phyloP scores from a whole-genome alignment of 306 rosid species.

The Senna tora region DNA sequence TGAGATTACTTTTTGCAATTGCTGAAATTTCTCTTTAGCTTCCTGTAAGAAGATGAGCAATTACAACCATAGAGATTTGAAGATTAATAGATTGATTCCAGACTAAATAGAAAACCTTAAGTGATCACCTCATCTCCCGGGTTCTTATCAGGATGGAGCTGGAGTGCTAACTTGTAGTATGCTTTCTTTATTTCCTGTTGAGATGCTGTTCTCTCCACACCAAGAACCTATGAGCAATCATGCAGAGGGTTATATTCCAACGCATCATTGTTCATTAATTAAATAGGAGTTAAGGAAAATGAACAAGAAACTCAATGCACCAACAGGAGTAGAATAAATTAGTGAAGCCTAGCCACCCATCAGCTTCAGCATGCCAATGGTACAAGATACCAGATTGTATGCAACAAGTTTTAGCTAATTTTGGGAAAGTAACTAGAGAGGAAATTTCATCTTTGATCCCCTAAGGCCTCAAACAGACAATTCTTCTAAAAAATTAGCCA shows the following conservation, averaged over 20 bases:
- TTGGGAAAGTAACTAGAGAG: neutral
- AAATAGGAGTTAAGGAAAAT: neutral
- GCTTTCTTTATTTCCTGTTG: conserved; percentile 95
- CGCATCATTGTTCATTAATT: neutral
- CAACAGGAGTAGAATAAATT: neutral
- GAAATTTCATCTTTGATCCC: neutral
- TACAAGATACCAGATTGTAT: neutral
- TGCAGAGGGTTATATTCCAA: conserved; percentile 21
- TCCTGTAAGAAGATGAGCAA: conserved; percentile 49
- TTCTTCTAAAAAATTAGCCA: neutral
- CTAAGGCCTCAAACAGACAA: conserved; percentile 10
- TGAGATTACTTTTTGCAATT: conserved; percentile 84
- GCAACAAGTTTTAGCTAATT: neutral
- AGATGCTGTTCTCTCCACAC: conserved; percentile 67
- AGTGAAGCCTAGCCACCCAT: neutral
- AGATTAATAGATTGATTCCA: neutral
- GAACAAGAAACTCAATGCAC: neutral
- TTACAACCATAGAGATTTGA: conserved; percentile 22
- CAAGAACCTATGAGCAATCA: conserved; percentile 40
- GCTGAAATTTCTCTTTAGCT: conserved; percentile 91
- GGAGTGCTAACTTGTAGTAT: conserved; percentile 82
- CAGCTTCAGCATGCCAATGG: conserved; percentile 15
- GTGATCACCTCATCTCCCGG: conserved; percentile 74
- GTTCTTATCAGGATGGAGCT: conserved; percentile 96
- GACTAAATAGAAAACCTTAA: neutral